Base-by-base conservation (phyloP, 2,329 filamentous ascomycete genomes). In the Fusarium stilboides region DNA sequence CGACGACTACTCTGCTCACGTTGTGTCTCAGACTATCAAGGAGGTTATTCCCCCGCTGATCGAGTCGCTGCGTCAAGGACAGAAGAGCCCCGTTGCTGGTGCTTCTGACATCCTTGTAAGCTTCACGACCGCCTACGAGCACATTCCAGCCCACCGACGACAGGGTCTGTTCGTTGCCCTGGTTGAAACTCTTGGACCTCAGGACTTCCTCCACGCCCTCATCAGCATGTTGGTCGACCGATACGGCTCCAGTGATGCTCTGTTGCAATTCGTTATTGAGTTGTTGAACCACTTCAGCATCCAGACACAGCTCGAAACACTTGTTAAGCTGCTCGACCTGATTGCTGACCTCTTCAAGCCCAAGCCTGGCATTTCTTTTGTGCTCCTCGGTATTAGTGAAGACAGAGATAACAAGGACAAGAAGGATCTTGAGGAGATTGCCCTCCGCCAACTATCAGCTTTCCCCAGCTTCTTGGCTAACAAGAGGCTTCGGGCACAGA, bases 1-100 rank as follows among this genome's bases (percentile, higher is more conserved):
- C 73, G 97, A 99, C 74, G 95, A 98, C 73, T 98, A 98, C 81
- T 98, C 96, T 22, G 94, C 94, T 14, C 93, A 97, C 77, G 95
- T 99, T 33, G 95, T 98, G 60, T 94, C 97, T 74, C 94, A 94
- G 83, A 98, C 96, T 3, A 94, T 99, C 73, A 93, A 94, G 65
- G 92, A 95, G 73, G 94, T 99, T 22, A 93, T 99, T 31, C 97
- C 97, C 24, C 94, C 95, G 15, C 84, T 99, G 44, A 94, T 98
- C 39, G 89, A 91, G 33, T 97, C 94, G 1, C 86, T 99, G 62
- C 90, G 92, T 55, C 92, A 92, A 76, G 92, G 93, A 73, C 91
- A 93, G 72, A 91, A 94, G 73, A 89, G 89, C 69, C 86, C 93
- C 36, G 88, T 97, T 22, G 91, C 90, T 34, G 94, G 94, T 44